These are phyloP conservation scores for Tricholoma matsutake DNA, from an alignment of 768 basidiomycete species.

Conservation along the genomic window DNA sequence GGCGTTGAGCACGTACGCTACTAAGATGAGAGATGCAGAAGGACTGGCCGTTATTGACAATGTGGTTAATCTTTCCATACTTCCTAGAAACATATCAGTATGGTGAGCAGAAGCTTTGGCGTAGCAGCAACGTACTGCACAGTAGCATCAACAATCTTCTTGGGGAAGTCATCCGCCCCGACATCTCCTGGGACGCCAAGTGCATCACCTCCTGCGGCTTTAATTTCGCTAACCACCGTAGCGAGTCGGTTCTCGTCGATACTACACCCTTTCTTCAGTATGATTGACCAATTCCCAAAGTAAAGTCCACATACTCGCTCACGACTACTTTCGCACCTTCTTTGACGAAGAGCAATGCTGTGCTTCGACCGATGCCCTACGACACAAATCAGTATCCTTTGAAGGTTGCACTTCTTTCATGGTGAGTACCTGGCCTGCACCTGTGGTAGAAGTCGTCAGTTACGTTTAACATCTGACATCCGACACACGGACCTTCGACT, in stretches of 20 bases:
- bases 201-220: slow-evolving; percentile 66
- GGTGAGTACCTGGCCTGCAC: slow-evolving; percentile 66
- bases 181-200: slow-evolving; percentile 79
- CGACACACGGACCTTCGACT: slow-evolving; percentile 12
- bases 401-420: neutral
- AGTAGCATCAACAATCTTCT: slow-evolving; percentile 72
- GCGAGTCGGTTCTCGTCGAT: slow-evolving; percentile 71
- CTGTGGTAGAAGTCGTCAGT: slow-evolving; percentile 29
- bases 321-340: slow-evolving; percentile 88
- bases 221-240: slow-evolving; percentile 70
- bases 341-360: slow-evolving; percentile 74
- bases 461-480: neutral
- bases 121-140: slow-evolving; percentile 52
- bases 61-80: slow-evolving; percentile 84
- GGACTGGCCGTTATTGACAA: slow-evolving; percentile 72
- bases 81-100: slow-evolving; percentile 38
- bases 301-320: slow-evolving; percentile 55
- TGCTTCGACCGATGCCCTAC: slow-evolving; percentile 76
- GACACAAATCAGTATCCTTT: neutral
- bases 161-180: slow-evolving; percentile 78
- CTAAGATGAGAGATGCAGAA: neutral
- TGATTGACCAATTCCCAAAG: neutral
- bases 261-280: slow-evolving; percentile 33
- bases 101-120: neutral
- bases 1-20: neutral